Conservation (phyloP, 164 flowering plant genomes). For the Nelumbo lutea region DNA sequence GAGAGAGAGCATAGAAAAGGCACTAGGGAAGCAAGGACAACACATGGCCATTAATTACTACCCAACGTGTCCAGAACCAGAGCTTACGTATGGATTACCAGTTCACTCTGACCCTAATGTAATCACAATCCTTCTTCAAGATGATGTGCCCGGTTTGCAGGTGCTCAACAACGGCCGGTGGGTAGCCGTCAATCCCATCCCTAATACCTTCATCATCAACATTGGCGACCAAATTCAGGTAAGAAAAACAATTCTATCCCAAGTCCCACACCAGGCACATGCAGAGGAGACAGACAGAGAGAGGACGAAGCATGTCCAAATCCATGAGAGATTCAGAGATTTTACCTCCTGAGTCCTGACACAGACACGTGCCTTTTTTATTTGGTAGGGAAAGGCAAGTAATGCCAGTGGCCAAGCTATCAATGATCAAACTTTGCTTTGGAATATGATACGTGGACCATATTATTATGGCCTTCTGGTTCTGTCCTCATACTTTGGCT, state of each 20-base stretch:
- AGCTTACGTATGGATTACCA: constrained; percentile 66
- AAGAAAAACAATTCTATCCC: neutral
- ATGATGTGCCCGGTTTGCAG: constrained; percentile 59
- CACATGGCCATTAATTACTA: constrained; percentile 76
- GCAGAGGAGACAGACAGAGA: neutral
- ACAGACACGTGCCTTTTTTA: no score
- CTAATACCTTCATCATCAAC: constrained; percentile 58
- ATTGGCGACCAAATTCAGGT: constrained; percentile 82
- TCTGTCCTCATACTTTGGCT: no score
- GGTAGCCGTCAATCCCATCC: constrained; percentile 59
- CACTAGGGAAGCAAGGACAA: constrained; percentile 50
- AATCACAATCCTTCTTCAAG: constrained; percentile 60
- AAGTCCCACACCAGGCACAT: no score
- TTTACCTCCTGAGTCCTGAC: no score
- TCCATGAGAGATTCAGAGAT: no score
- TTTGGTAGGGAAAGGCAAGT: no score
- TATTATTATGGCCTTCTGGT: no score
- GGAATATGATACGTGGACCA: no score
- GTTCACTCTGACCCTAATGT: constrained; percentile 60
- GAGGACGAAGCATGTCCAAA: no score
- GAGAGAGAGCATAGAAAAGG: constrained; percentile 30
- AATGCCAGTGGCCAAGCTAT: no score
- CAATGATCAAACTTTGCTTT: no score
- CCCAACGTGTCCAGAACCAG: constrained; percentile 75
- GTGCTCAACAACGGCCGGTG: constrained; percentile 44